Percentiles rank a stretch among this genome's conserved stretches.
Evolutionary conservation across 441 rosid species (phyloP).

Genomic region (Pelargonium myrrhifolium): DNA sequence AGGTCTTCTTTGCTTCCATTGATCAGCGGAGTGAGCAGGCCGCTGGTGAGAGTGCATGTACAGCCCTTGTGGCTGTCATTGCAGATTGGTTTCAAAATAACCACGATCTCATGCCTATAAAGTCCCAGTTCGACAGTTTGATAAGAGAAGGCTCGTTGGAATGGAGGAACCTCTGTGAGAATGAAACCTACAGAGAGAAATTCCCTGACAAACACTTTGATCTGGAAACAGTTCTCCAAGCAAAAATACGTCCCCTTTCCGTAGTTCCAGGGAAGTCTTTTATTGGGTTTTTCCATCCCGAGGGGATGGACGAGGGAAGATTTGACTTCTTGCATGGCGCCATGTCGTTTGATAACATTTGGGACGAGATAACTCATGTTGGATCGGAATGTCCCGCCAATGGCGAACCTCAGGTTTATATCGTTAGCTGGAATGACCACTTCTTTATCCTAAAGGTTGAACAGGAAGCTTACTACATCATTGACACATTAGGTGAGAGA

Average conservation of each 20-base stretch:
- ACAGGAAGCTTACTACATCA: conserved; percentile 70
- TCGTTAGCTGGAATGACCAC: conserved; percentile 91
- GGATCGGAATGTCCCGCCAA: conserved; percentile 32
- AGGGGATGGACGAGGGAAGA: conserved; percentile 51
- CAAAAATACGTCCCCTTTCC: conserved; percentile 56
- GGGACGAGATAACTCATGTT: conserved; percentile 63
- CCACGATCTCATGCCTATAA: conserved; percentile 60
- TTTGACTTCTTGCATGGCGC: conserved; percentile 66
- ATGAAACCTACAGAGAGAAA: conserved; percentile 47
- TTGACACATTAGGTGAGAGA: conserved; percentile 86
- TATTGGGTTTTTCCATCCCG: conserved; percentile 81
- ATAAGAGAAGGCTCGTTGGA: conserved; percentile 85
- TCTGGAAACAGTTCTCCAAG: conserved; percentile 77
- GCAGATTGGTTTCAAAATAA: conserved; percentile 81
- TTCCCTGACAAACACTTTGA: conserved; percentile 91
- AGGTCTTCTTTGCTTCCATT: conserved; percentile 75
- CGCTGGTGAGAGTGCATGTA: conserved; percentile 89
- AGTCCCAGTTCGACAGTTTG: conserved; percentile 75
- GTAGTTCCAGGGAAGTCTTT: conserved; percentile 61
- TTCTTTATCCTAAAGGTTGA: conserved; percentile 73
- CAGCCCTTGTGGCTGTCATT: conserved; percentile 77
- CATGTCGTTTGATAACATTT: conserved; percentile 82
- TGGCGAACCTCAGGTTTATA: conserved; percentile 49
- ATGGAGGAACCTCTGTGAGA: conserved; percentile 79
- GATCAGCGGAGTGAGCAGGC: conserved; percentile 86